Evolutionary conservation across 2,329 filamentous ascomycete genomes (phyloP).

Genomic region (Claviceps sp.): DNA sequence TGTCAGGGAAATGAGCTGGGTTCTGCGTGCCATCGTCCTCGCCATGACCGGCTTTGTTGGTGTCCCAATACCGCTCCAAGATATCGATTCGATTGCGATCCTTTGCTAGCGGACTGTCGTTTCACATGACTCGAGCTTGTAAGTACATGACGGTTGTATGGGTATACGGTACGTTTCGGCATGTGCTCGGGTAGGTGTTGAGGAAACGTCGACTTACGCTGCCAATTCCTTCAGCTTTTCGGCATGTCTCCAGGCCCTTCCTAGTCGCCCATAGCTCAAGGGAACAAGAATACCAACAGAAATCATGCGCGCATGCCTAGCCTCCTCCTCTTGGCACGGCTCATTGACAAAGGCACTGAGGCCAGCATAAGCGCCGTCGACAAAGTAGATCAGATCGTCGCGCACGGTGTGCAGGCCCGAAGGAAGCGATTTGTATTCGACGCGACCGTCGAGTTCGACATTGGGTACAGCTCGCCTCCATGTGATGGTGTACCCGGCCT

Average conservation of each 20-base stretch:
- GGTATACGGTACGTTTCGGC: neutral
- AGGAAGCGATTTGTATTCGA: conserved; percentile 93
- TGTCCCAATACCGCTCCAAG: conserved; percentile 72
- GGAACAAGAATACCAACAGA: conserved; percentile 83
- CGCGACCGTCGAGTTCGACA: conserved; percentile 67
- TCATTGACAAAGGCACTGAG: conserved; percentile 84
- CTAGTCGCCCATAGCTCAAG: conserved; percentile 70
- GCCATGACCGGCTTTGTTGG: conserved; percentile 25
- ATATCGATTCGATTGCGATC: conserved; percentile 48
- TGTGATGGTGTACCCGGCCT: conserved; percentile 77
- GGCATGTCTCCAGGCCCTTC: conserved; percentile 81
- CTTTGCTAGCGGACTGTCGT: conserved; percentile 43
- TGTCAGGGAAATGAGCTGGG: conserved; percentile 21
- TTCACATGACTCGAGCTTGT: neutral
- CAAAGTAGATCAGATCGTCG: conserved; percentile 87
- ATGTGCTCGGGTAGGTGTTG: neutral
- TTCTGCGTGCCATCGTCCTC: conserved; percentile 1
- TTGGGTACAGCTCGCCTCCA: conserved; percentile 67
- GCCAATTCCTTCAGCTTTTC: conserved; percentile 62
- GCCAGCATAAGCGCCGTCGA: conserved; percentile 64
- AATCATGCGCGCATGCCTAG: conserved; percentile 83
- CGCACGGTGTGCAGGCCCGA: conserved; percentile 83
- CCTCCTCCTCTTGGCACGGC: conserved; percentile 59
- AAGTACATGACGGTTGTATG: neutral
- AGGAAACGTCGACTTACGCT: conserved; percentile 31